Base-by-base conservation (phyloP, 371 early-diverging fungal genomes). In the Lichtheimia ramosa region DNA sequence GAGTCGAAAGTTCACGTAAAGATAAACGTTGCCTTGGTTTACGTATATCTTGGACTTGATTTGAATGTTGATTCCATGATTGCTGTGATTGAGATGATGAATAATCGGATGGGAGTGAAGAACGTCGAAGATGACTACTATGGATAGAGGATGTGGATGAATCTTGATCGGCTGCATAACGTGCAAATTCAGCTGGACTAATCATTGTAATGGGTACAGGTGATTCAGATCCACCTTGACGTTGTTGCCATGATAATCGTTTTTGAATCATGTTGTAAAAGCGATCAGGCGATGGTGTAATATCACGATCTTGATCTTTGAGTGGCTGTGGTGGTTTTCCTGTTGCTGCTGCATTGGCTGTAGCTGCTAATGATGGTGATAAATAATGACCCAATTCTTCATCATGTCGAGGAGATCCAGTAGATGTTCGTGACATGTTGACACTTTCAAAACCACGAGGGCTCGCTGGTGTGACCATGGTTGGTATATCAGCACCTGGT, bases 91-190 rank as follows among this genome's bases (percentile, higher is more conserved):
- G 61, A 2, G 72, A 71, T 24, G 71, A 73, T 15, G 74, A 73
- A 42, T 65, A 63, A 40, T 78, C 79, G 12, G 79, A 78, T 20
- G 71, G 74, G 5, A 78, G 58, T 2, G 79, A 78, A 8, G 75
- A 67, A 20, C 79, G 64, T 6, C 79, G 73, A 5, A 78, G 54
- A 53, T 78, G 75, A 16, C 68, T 62, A 48, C 79, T 78, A 14
- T 68, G 75, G 25, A 78, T 78, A 15, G 79, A 78, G 4, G 79
- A 78, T 1, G 73, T 75, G 3, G 79, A 78, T 2, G 79, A 78
- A 54, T 75, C 79, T 14, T 70, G 65, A 41, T 78, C 79, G 27
- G 64, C 65, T 1, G 75, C 68, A 54, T 78, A 78, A 8, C 70
- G 65, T 15, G 60, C 56, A 56, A 78, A 78, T 18, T 78, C 79